These are phyloP conservation scores for Eimeria acervulina DNA, from an alignment of 169 alveolate species.

Conservation along the genomic window DNA sequence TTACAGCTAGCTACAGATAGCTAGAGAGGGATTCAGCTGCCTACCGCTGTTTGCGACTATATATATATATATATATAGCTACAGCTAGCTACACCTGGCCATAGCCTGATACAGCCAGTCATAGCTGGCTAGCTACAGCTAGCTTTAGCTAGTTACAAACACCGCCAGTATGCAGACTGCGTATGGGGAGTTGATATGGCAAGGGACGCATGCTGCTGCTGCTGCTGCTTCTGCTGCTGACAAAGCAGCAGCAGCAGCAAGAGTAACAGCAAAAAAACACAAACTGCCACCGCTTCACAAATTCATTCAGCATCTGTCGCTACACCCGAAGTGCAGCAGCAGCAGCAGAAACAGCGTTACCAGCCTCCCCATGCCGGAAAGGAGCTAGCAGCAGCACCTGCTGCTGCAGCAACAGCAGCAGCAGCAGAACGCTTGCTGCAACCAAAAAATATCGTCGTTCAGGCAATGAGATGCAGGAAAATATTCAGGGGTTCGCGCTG, in stretches of 20 bases:
- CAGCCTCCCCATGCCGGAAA: too few relatives aligned
- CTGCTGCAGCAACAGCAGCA: neutral
- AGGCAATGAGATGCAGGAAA: too few relatives aligned
- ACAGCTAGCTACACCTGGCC: neutral
- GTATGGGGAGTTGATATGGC: neutral
- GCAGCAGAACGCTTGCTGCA: neutral
- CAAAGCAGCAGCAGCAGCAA: conserved; percentile 4
- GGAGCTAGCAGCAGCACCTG: too few relatives aligned
- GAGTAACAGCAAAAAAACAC: neutral
- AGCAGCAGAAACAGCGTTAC: too few relatives aligned
- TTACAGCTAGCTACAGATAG: neutral
- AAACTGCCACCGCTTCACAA: too few relatives aligned
- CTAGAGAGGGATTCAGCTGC: neutral
- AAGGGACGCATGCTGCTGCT: too few relatives aligned
- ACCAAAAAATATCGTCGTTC: neutral
- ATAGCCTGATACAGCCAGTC: neutral
- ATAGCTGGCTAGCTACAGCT: neutral
- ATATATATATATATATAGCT: too few relatives aligned
- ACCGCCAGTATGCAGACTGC: neutral
- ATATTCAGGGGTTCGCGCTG: neutral
- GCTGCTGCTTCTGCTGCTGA: conserved; percentile 1
- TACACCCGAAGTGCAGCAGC: too few relatives aligned
- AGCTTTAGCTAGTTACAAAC: too few relatives aligned
- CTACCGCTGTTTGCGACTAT: neutral
- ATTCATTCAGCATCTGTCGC: too few relatives aligned